Base-by-base conservation (phyloP, 1,139 yeast genomes). In the Hemisphaericaspora xylofermentans region DNA sequence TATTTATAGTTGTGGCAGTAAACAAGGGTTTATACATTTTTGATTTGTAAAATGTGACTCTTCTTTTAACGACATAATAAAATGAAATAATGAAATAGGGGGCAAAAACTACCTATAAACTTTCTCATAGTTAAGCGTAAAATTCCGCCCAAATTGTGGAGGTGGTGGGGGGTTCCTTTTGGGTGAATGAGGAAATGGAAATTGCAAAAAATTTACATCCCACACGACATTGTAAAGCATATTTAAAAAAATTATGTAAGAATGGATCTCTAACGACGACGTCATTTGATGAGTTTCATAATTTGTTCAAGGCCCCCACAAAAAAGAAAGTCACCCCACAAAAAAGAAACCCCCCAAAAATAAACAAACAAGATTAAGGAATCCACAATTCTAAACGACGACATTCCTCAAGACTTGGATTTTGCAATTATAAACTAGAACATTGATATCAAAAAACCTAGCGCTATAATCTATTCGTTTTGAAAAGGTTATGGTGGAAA, bases 1-100 rank as follows among this genome's bases (percentile, higher is more conserved):
- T 36, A 36, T 36, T 36, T 36, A 36, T 36, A 36, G 34, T 36
- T 36, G 30, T n/a, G n/a, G n/a, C n/a, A n/a, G n/a, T n/a, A n/a
- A n/a, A n/a, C n/a, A n/a, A n/a, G n/a, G n/a, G n/a, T n/a, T n/a
- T n/a, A n/a, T n/a, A n/a, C n/a, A n/a, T n/a, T n/a, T n/a, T n/a
- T n/a, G n/a, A n/a, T n/a, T n/a, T n/a, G n/a, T n/a, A n/a, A n/a
- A n/a, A n/a, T n/a, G n/a, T n/a, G n/a, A n/a, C n/a, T n/a, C n/a
- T n/a, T n/a, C n/a, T n/a, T n/a, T n/a, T n/a, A n/a, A n/a, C n/a
- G n/a, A n/a, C n/a, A 6, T 15, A 13, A 8, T 15, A 27, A 27
- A 27, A 27, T 18, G 12, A 36, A 8, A 19, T 29, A 16, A 21
- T 6, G 24, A 21, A 21, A 21, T 21, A 9, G 24, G 24, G 24